Evolutionary conservation across 192 early-diverging fungal species (phyloP).

Genomic region (Coemansia sp.): DNA sequence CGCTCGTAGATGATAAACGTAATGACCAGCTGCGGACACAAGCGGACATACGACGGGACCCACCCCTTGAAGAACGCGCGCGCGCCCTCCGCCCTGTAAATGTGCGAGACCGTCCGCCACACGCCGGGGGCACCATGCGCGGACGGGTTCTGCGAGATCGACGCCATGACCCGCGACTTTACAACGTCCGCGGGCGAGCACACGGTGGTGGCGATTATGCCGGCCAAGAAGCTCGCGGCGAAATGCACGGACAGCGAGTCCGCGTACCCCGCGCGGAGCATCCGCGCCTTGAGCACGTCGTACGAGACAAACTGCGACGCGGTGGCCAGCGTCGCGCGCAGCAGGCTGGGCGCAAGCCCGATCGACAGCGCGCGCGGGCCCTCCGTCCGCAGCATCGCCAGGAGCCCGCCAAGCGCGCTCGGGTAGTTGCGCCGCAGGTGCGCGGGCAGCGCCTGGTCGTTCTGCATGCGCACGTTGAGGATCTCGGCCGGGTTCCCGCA

Average conservation of each 20-base stretch:
- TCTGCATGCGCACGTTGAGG: conserved; percentile 82
- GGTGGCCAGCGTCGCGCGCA: conserved; percentile 83
- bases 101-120: conserved; percentile 20
- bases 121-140: conserved; percentile 13
- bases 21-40: conserved; percentile 80
- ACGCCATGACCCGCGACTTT: conserved; percentile 79
- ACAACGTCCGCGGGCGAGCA: conserved; percentile 79
- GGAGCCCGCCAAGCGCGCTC: conserved; percentile 64
- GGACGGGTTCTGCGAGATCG: conserved; percentile 12
- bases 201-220: conserved; percentile 72
- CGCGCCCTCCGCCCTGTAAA: conserved; percentile 64
- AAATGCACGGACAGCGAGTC: conserved; percentile 72
- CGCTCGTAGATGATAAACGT: conserved; percentile 84
- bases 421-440: conserved; percentile 66
- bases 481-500: conserved; percentile 78
- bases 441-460: conserved; percentile 66
- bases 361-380: conserved; percentile 74
- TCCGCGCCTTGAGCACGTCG: conserved; percentile 67
- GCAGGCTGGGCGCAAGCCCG: conserved; percentile 85
- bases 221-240: conserved; percentile 66
- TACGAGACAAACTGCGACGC: conserved; percentile 74
- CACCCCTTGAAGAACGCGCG: conserved; percentile 80
- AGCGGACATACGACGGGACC: conserved; percentile 73
- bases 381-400: conserved; percentile 70
- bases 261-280: conserved; percentile 56